Conservation (phyloP, 768 basidiomycete species). For the Boletus sp. region DNA sequence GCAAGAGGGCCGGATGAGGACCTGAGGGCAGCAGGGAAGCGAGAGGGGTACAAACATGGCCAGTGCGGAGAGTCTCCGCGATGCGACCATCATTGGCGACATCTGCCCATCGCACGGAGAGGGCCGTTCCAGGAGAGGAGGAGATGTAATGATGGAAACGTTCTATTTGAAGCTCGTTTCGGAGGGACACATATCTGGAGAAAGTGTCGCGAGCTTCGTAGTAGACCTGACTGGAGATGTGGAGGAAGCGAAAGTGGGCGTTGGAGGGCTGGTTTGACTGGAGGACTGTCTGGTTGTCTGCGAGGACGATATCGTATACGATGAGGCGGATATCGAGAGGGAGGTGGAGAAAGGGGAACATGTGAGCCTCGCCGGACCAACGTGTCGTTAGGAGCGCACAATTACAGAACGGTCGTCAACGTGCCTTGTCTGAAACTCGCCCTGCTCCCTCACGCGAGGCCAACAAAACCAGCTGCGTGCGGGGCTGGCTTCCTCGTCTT, state of each 20-base stretch:
- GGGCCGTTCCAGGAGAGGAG: constrained; percentile 18
- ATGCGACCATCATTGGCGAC: constrained; percentile 41
- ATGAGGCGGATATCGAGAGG: constrained; percentile 37
- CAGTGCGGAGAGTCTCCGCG: constrained; percentile 15
- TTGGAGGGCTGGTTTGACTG: constrained; percentile 30
- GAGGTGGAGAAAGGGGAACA: constrained; percentile 22
- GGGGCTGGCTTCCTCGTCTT: constrained; percentile 23
- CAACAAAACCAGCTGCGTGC: constrained; percentile 33
- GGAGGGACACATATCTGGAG: constrained; percentile 36
- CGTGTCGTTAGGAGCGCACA: constrained; percentile 34
- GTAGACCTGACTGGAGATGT: constrained; percentile 31
- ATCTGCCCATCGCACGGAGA: constrained; percentile 34
- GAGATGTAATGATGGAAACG: constrained; percentile 22
- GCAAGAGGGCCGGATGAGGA: constrained; percentile 3
- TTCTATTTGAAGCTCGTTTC: constrained; percentile 37
- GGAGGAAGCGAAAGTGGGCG: constrained; percentile 33
- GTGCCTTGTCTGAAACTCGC: constrained; percentile 28
- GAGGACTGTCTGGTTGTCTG: constrained; percentile 14
- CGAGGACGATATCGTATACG: constrained; percentile 33
- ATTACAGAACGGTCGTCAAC: constrained; percentile 22
- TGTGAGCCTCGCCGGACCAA: constrained; percentile 25
- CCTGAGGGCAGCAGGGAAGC: background rate
- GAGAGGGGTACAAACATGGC: constrained; percentile 20
- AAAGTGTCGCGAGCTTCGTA: constrained; percentile 32
- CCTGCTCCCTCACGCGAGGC: constrained; percentile 31